These are phyloP conservation scores for Agrocybe praecox DNA, from an alignment of 768 basidiomycete species.

Conservation along the genomic window DNA sequence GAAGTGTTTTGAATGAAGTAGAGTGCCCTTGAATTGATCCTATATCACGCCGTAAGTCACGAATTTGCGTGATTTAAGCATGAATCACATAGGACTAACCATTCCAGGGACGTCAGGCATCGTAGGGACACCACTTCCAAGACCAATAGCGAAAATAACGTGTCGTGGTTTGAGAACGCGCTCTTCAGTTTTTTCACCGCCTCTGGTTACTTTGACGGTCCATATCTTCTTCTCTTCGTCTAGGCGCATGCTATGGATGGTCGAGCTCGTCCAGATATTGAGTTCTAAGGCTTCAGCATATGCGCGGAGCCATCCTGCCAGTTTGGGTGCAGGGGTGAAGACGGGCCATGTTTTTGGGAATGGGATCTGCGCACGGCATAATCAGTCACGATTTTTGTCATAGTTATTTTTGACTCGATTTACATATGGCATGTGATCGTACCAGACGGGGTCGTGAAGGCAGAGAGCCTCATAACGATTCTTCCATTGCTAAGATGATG, in stretches of 20 bases:
- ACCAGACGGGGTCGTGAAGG: slow-evolving; percentile 54
- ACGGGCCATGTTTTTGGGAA: slow-evolving; percentile 65
- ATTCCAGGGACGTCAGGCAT: neutral
- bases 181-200: neutral
- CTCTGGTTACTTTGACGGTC: slow-evolving; percentile 30
- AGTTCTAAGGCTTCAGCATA: slow-evolving; percentile 38
- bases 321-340: slow-evolving; percentile 51
- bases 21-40: neutral
- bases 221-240: slow-evolving; percentile 35
- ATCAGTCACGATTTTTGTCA: too few species aligned
- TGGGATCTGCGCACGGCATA: neutral
- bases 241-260: slow-evolving; percentile 26
- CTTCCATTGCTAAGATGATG: slow-evolving; percentile 41
- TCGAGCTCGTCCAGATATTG: slow-evolving; percentile 49
- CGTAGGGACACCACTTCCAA: neutral
- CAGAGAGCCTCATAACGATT: slow-evolving; percentile 60
- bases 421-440: slow-evolving; percentile 50
- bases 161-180: neutral
- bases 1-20: neutral
- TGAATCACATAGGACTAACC: neutral
- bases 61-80: neutral
- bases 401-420: slow-evolving; percentile 18
- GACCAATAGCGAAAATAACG: neutral
- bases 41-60: neutral
- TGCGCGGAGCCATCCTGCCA: slow-evolving; percentile 53